Conservation (phyloP, 225 moss, liverwort and hornwort species). For the Neckera pumila region DNA sequence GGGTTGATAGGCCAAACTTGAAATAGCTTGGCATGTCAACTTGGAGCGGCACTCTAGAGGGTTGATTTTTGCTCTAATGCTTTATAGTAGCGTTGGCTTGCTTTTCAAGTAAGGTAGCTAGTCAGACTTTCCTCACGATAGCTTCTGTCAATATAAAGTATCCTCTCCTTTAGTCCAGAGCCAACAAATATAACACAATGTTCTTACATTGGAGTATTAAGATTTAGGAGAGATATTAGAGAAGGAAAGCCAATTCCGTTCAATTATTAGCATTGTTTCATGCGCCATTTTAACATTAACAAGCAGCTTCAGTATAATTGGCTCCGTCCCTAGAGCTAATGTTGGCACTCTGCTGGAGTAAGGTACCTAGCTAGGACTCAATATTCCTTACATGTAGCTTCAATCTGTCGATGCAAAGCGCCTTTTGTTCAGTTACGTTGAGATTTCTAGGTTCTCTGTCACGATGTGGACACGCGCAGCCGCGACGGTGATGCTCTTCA, state of each 20-base stretch:
- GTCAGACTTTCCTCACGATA: background rate
- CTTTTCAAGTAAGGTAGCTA: too few relatives aligned
- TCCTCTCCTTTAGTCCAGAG: fast-evolving
- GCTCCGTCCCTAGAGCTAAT: background rate
- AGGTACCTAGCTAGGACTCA: background rate
- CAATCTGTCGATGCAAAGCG: too few relatives aligned
- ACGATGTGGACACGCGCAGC: background rate
- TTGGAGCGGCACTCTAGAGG: too few relatives aligned
- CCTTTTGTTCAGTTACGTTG: background rate
- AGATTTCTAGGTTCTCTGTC: background rate
- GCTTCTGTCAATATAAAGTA: background rate
- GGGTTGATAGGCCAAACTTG: too few relatives aligned
- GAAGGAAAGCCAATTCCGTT: background rate
- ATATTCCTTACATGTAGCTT: too few relatives aligned
- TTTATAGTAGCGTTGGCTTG: background rate
- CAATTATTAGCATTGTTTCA: background rate
- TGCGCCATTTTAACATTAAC: background rate
- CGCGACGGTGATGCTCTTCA: background rate
- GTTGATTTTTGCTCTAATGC: too few relatives aligned
- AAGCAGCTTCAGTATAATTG: background rate
- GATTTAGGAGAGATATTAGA: background rate
- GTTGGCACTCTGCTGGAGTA: background rate
- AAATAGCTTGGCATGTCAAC: too few relatives aligned
- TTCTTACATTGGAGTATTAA: background rate
- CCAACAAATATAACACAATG: background rate